Evolutionary conservation across 129 eudicot genomes (phyloP).

Genomic region (Deinandra increscens): DNA sequence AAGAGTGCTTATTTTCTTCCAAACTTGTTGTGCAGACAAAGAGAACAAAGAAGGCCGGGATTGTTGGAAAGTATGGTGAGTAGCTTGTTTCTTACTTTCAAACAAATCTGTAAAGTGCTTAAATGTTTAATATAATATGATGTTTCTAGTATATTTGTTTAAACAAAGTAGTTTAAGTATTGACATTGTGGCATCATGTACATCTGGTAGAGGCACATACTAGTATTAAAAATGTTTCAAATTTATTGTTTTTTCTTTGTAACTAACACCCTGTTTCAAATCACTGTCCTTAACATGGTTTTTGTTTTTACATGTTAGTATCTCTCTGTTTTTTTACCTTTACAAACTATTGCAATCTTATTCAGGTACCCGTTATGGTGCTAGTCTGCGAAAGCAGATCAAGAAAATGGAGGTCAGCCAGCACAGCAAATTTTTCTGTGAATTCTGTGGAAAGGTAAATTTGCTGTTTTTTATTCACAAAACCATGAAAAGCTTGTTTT

Average conservation of each 20-base stretch:
- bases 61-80: conserved; percentile 69
- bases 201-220: background rate
- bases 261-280: no score
- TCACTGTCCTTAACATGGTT: no score
- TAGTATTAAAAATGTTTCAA: background rate
- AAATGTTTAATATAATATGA: no score
- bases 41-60: conserved; percentile 78
- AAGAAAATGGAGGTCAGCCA: conserved; percentile 95
- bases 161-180: no score
- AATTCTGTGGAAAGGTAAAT: conserved; percentile 85
- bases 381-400: conserved; percentile 96
- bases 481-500: background rate
- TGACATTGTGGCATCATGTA: background rate
- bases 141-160: background rate
- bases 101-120: background rate
- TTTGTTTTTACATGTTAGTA: background rate
- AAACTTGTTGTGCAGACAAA: conserved; percentile 43
- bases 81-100: background rate
- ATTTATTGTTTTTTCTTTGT: no score
- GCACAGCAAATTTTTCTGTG: conserved; percentile 87
- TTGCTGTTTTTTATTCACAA: background rate
- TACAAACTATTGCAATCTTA: background rate
- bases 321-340: background rate
- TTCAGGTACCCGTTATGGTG: conserved; percentile 93
- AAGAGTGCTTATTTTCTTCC: conserved; percentile 4